Evolutionary conservation across 2,329 filamentous ascomycete species (phyloP).

Genomic region (Fusarium nematophilum): DNA sequence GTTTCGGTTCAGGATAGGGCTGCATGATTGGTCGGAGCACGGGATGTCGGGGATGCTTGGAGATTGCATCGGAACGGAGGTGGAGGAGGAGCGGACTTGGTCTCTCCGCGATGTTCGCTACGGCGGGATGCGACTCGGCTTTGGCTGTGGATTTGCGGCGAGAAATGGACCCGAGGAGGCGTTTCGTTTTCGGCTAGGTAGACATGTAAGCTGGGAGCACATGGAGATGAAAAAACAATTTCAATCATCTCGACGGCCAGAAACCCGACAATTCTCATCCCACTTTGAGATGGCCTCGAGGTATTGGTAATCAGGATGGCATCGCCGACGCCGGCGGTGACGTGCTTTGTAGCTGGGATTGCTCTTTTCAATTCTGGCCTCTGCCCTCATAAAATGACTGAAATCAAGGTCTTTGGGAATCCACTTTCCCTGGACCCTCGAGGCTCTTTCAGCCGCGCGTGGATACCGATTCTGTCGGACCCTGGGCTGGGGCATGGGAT

Average conservation of each 20-base stretch:
- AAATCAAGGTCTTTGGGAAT: constrained; percentile 3
- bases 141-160: not conserved
- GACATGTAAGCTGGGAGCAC: not conserved
- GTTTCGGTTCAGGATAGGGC: constrained; percentile 22
- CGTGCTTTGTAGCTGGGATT: constrained; percentile 27
- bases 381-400: not conserved
- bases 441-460: not conserved
- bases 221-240: not conserved
- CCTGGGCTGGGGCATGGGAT: not conserved
- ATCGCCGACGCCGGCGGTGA: constrained; percentile 24
- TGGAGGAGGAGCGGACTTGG: constrained; percentile 37
- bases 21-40: constrained; percentile 25
- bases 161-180: constrained; percentile 12
- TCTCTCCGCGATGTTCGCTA: constrained; percentile 30
- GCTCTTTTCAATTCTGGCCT: constrained; percentile 13
- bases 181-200: constrained; percentile 1
- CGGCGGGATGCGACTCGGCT: constrained; percentile 2
- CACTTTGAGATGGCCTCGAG: too few species aligned
- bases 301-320: constrained; percentile 1
- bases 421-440: not conserved
- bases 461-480: not conserved
- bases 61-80: constrained; percentile 14
- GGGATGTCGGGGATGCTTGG: constrained; percentile 8
- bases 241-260: too few species aligned
- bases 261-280: too few species aligned